Evolutionary conservation across 1,139 yeast species (phyloP), one percentile per base, ranked within the genome.

Genomic region (Yamadazyma dushanensis): DNA sequence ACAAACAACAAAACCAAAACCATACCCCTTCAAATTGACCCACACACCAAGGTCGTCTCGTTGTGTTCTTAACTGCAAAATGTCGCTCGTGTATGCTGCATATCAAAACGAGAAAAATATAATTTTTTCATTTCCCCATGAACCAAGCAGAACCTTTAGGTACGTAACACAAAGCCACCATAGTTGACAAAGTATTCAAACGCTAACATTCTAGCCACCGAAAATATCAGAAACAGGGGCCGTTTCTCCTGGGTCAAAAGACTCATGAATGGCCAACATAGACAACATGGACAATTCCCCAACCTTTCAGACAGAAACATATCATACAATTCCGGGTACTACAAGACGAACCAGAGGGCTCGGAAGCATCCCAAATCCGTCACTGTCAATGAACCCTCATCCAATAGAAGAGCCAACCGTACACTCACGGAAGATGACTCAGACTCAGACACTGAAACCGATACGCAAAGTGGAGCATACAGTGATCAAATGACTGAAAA

Each of bases 161-260:
- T 21, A 21, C n/a, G 24, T 7, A 10, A 7, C 24, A 5, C n/a
- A n/a, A n/a, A n/a, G n/a, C n/a, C n/a, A n/a, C n/a, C n/a, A n/a
- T n/a, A n/a, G n/a, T 8, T 14, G 5, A 25, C 16, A 15, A 25
- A n/a, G 10, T 9, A 5, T 13, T 5, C 27, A 13, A 25, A 13
- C 17, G 10, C 22, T 27, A 27, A 27, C 30, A 27, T 10, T 4
- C 13, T 15, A 27, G 22, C 30, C 6, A 17, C 21, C 5, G 22
- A 17, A 10, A 17, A n/a, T 13, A 17, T 27, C 15, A 9, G 30
- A 17, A 27, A 27, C 22, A 59, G 61, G 36, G 65, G 64, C 31
- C 53, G 76, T 29, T 70, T 70, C 45, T 64, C 69, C 4, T 70
- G 76, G 76, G 76, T 70, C 15, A 61, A 61, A 40, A 53, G 76